Conservation (phyloP, 2,329 filamentous ascomycete genomes). For the Aspergillus sp. region DNA sequence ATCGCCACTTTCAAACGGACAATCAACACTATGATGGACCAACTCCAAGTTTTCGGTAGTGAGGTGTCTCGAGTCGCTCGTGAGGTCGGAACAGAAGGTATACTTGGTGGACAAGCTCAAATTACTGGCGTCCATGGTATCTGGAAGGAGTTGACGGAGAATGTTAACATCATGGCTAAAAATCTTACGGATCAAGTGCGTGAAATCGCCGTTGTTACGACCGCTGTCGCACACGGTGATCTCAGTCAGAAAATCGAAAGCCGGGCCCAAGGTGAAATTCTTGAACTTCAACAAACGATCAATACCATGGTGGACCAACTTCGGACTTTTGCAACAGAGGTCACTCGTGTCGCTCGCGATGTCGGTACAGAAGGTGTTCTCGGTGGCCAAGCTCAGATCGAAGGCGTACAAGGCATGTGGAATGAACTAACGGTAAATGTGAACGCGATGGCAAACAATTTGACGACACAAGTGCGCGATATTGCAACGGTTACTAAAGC, state of each 20-base stretch:
- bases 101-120: slow-evolving; percentile 88
- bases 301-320: slow-evolving; percentile 89
- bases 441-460: slow-evolving; percentile 84
- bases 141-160: slow-evolving; percentile 94
- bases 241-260: slow-evolving; percentile 81
- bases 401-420: slow-evolving; percentile 85
- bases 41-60: slow-evolving; percentile 92
- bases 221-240: slow-evolving; percentile 78
- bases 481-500: slow-evolving; percentile 78
- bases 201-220: slow-evolving; percentile 82
- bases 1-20: slow-evolving; percentile 97
- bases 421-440: slow-evolving; percentile 83
- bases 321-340: slow-evolving; percentile 79
- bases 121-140: slow-evolving; percentile 94
- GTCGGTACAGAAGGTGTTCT: slow-evolving; percentile 82
- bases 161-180: slow-evolving; percentile 82
- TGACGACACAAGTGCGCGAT: slow-evolving; percentile 87
- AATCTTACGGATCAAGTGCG: slow-evolving; percentile 81
- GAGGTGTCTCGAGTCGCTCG: slow-evolving; percentile 93
- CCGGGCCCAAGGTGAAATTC: slow-evolving; percentile 76
- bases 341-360: slow-evolving; percentile 78
- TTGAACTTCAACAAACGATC: slow-evolving; percentile 81
- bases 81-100: slow-evolving; percentile 94
- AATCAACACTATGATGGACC: slow-evolving; percentile 99
- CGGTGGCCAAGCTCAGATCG: slow-evolving; percentile 78